Conservation (phyloP, 768 basidiomycete genomes). For the Roridomyces roridus region DNA sequence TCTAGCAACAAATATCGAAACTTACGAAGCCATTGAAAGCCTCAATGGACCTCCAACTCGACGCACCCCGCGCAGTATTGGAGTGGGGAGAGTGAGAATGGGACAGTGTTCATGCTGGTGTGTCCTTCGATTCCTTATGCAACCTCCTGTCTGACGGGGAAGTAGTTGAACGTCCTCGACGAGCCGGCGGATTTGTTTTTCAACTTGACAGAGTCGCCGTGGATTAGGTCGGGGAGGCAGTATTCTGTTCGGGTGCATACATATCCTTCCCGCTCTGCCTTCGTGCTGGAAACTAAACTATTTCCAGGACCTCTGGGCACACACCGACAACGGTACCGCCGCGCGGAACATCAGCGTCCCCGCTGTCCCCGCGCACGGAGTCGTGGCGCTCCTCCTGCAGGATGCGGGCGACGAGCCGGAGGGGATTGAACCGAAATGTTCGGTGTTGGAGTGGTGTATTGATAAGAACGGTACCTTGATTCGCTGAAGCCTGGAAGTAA, state of each 20-base stretch:
- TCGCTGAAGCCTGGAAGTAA: too few relatives aligned
- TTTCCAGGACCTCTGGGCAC: conserved; percentile 71
- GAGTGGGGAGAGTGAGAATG: conserved; percentile 70
- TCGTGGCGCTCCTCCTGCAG: conserved; percentile 67
- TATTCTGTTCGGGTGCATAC: conserved; percentile 65
- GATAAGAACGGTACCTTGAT: conserved; percentile 59
- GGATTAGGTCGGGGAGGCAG: conserved; percentile 70
- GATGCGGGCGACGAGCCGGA: conserved; percentile 74
- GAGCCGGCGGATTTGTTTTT: conserved; percentile 64
- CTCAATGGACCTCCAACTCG: conserved; percentile 47
- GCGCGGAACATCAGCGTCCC: conserved; percentile 60
- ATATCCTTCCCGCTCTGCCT: neutral
- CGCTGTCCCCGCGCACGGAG: conserved; percentile 70
- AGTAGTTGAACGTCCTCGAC: conserved; percentile 70
- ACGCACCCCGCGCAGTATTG: conserved; percentile 74
- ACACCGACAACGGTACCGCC: conserved; percentile 73
- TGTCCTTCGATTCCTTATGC: conserved; percentile 19
- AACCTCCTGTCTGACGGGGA: too few relatives aligned
- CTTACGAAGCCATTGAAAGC: too few relatives aligned
- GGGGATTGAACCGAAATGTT: conserved; percentile 63
- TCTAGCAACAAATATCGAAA: too few relatives aligned
- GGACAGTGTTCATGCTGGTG: conserved; percentile 73
- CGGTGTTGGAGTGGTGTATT: conserved; percentile 62
- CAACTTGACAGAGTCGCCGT: conserved; percentile 71
- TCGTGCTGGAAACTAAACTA: neutral